Evolutionary conservation across 345 rosid genomes (phyloP), one percentile per base, ranked within the genome.

Genomic region (Orychophragmus violaceus): DNA sequence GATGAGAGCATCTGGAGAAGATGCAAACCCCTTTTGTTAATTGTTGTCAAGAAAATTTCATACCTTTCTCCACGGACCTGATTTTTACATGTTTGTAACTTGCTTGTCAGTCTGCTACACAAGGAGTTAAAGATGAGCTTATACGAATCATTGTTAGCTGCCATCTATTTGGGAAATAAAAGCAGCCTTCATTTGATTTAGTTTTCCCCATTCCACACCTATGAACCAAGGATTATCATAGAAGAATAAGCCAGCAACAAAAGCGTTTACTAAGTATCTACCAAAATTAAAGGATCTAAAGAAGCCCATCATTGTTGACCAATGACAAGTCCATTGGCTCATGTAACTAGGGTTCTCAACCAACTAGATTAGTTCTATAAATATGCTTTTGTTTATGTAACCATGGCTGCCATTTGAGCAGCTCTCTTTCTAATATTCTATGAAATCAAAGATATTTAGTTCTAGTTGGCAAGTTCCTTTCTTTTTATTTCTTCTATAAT

Each of bases 31-130:
- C 4, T 18, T 45, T 45, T 9, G 49, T 3, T 42, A 10, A 42
- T 11, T 48, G 10, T 42, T 42, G 48, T 12, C 53, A n/a, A n/a
- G n/a, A 39, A 27, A 14, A 8, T 17, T 32, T 33, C 9, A 18
- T 66, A 87, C 95, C 91, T 87, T 87, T 78, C 95, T 87, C 95
- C 95, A 88, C 59, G 95, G 95, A 62, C 95, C 95, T 42, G 91
- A 74, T 79, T 75, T 85, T 58, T 89, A 14, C 23, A 85, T 62
- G 30, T 81, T 74, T 29, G 72, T 80, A 68, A 81, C 75, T 69
- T 80, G 86, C 66, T 51, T 84, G 66, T 87, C 97, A 19, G 85
- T 71, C 99, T 94, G 80, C 74, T 48, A 13, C 39, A 70, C 55
- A 82, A 76, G 46, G 45, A 42, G 52, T 46, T 46, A 41, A 6